Percentiles rank a stretch among this genome's conserved stretches.
Conservation (phyloP, 257 asterid species). For the Paraleonurus japonicus region DNA sequence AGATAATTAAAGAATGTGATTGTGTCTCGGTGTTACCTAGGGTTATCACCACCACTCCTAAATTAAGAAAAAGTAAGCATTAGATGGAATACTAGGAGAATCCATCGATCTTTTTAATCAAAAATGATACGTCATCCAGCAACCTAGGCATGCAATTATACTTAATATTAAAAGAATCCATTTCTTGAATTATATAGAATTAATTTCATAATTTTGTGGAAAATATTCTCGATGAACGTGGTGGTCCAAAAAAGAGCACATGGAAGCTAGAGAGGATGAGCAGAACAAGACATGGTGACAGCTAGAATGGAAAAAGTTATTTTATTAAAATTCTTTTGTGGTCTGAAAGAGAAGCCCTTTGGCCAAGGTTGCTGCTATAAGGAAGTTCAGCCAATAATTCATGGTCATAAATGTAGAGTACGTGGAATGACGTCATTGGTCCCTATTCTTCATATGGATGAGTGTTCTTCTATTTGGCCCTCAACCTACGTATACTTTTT, state of each 20-base stretch:
- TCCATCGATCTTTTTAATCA: no score
- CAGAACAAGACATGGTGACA: slow-evolving; percentile 37
- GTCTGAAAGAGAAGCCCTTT: slow-evolving; percentile 25
- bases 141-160: no score
- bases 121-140: no score
- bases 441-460: background rate
- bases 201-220: no score
- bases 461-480: background rate
- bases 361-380: slow-evolving; percentile 29
- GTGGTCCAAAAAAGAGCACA: slow-evolving; percentile 44
- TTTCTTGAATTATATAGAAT: no score
- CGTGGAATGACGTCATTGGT: background rate
- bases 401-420: background rate
- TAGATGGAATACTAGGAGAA: no score
- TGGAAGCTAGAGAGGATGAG: slow-evolving; percentile 25
- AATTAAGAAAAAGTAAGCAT: no score
- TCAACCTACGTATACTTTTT: background rate
- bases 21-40: no score
- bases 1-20: no score
- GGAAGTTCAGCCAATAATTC: no score
- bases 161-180: no score
- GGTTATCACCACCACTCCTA: no score
- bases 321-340: slow-evolving; percentile 31
- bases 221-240: slow-evolving; percentile 11
- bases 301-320: slow-evolving; percentile 31